Evolutionary conservation across 2,329 filamentous ascomycete genomes (phyloP).

Genomic region (Cladophialophora yegresii): DNA sequence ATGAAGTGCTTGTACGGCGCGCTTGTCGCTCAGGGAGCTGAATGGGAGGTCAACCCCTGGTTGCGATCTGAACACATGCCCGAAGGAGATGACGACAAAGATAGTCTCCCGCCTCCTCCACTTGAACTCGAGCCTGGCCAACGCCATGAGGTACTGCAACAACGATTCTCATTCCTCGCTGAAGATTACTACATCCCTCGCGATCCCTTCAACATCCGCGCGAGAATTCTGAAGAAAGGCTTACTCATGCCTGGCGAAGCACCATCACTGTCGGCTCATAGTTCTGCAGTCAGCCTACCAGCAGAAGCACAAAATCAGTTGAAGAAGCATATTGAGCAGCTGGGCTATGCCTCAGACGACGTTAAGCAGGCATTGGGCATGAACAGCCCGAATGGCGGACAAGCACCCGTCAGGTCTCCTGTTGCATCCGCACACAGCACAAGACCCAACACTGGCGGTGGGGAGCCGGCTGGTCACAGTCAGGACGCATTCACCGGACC

Average conservation of each 20-base stretch:
- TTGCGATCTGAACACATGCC: slow-evolving; percentile 20
- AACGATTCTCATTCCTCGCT: slow-evolving; percentile 48
- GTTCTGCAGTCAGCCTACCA: slow-evolving; percentile 42
- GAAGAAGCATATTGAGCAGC: slow-evolving; percentile 37
- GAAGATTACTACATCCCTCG: slow-evolving; percentile 80
- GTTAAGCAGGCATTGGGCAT: slow-evolving; percentile 33
- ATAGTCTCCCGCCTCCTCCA: slow-evolving; percentile 38
- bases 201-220: slow-evolving; percentile 92
- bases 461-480: slow-evolving; percentile 23
- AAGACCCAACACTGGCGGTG: slow-evolving; percentile 27
- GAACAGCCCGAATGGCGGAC: slow-evolving; percentile 23
- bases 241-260: slow-evolving; percentile 58
- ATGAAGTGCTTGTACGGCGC: slow-evolving; percentile 95
- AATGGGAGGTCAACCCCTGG: slow-evolving; percentile 64
- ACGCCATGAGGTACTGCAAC: slow-evolving; percentile 44
- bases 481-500: slow-evolving; percentile 39
- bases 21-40: slow-evolving; percentile 79
- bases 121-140: slow-evolving; percentile 40
- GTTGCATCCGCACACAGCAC: slow-evolving; percentile 23
- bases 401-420: slow-evolving; percentile 24
- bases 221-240: slow-evolving; percentile 83
- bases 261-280: slow-evolving; percentile 55
- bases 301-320: slow-evolving; percentile 38
- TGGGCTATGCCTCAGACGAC: slow-evolving; percentile 36
- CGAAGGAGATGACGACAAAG: slow-evolving; percentile 35